Evolutionary conservation across 805 yeast genomes (phyloP), one percentile per base, ranked within the genome.

Genomic region (Metschnikowia aberdeeniae): DNA sequence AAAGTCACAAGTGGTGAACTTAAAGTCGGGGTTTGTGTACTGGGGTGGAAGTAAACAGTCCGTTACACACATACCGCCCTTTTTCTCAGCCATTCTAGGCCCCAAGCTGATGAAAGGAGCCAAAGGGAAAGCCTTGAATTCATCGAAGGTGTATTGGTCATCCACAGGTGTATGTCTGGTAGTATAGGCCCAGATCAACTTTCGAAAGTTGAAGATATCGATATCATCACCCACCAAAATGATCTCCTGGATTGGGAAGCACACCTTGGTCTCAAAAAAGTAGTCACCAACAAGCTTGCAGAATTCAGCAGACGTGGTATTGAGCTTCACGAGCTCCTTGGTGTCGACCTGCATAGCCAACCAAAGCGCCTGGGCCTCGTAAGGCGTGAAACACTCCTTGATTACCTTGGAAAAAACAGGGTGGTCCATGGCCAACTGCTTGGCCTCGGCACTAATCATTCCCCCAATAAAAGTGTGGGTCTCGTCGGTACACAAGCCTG

Each of bases 391-490:
- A 5, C 46, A 57, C 41, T 57, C 62, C 12, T 52, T 17, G 17
- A 60, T 46, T 9, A 42, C 40, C 24, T 42, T 28, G 17, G 27
- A 19, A 20, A 60, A 56, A 9, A 53, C 32, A 6, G 43, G 46
- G 27, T 44, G 45, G 14, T 51, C 51, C 17, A 34, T 34, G 6
- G 48, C 49, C 13, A 50, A 17, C 12, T 45, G 42, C 32, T 43
- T 45, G 34, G 36, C 34, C 34, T 56, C 58, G 12, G 61, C 58
- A 22, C 58, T 48, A 3, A 36, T 42, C 20, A 58, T 48, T 3
- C 56, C 56, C 19, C 62, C 63, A 48, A 59, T 58, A 13, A 59
- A 52, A 0, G 62, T 59, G 38, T 60, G 63, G 6, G 63, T 58
- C 40, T 60, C 64, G 42, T 60, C 64, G 6, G 58, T 44, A 22